A percentile compares a stretch with the other conserved stretches of the same genome.
These are phyloP conservation scores for Aspergillus affinis DNA, from an alignment of 495 filamentous ascomycete genomes.

Conservation along the genomic window DNA sequence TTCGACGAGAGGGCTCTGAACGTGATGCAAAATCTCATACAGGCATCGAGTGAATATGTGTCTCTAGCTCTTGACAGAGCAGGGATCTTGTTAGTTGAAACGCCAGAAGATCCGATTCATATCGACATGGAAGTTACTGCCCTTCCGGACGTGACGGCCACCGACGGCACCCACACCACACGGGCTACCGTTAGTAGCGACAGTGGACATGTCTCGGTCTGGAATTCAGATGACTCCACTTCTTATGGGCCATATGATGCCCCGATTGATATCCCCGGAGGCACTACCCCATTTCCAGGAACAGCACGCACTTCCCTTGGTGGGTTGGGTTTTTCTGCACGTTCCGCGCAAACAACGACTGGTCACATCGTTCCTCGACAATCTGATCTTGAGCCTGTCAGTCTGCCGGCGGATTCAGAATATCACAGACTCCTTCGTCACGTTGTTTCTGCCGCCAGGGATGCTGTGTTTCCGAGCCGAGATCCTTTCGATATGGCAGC, in stretches of 20 bases:
- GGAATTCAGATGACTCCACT: neutral
- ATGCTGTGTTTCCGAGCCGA: conserved; percentile 21
- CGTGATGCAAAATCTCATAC: conserved; percentile 20
- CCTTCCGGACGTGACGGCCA: too few species aligned
- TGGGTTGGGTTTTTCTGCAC: too few species aligned
- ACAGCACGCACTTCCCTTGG: too few species aligned
- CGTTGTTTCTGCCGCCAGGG: conserved; percentile 27
- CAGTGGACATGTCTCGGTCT: neutral
- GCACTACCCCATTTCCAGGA: too few species aligned
- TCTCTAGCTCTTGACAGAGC: conserved; percentile 12
- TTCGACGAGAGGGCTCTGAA: conserved; percentile 14
- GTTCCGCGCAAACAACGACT: too few species aligned
- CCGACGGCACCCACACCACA: too few species aligned
- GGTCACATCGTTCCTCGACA: too few species aligned
- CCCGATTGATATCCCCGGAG: too few species aligned
- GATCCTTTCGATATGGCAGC: conserved; percentile 11
- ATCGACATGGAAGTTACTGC: neutral
- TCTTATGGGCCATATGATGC: too few species aligned
- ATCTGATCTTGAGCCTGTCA: neutral
- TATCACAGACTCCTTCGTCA: conserved; percentile 29
- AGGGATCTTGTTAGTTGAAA: conserved; percentile 17
- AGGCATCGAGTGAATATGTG: conserved; percentile 10
- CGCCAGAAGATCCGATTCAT: conserved; percentile 6
- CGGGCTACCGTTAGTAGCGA: too few species aligned
- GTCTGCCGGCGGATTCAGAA: conserved; percentile 1